These are phyloP conservation scores for Suillus weaverae DNA, from an alignment of 768 basidiomycete genomes.

Conservation along the genomic window DNA sequence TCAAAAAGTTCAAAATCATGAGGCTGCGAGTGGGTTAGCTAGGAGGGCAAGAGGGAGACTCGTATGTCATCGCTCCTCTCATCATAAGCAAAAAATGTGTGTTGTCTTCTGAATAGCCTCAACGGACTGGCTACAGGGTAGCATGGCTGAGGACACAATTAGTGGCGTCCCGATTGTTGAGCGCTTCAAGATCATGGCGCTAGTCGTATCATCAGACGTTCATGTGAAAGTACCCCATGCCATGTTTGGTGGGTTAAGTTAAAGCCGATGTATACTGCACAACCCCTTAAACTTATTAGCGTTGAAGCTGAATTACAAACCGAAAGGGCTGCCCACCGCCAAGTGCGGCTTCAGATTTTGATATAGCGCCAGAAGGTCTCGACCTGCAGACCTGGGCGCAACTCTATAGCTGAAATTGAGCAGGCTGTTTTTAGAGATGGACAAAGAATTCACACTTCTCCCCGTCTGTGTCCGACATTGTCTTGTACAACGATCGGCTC, in stretches of 20 bases:
- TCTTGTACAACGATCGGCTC: neutral
- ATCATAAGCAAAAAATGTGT: neutral
- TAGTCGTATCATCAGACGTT: neutral
- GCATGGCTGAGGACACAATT: neutral
- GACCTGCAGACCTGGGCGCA: neutral
- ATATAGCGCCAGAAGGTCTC: neutral
- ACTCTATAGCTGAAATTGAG: neutral
- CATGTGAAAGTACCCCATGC: neutral
- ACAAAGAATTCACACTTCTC: neutral
- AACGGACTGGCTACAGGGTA: neutral
- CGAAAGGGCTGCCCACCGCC: no score
- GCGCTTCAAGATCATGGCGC: neutral
- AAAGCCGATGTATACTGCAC: neutral
- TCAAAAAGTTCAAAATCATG: neutral
- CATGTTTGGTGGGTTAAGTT: neutral
- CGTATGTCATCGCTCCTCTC: neutral
- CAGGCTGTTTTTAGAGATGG: neutral
- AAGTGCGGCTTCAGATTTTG: neutral
- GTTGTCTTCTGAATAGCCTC: neutral
- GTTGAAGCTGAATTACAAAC: neutral
- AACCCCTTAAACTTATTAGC: no score
- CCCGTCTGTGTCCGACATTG: neutral
- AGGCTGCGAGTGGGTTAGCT: neutral
- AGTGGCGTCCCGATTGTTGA: no score
- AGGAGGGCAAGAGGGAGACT: neutral